Percentiles rank a stretch among this genome's conserved stretches.
These are phyloP conservation scores for Clitopilus hobsonii DNA, from an alignment of 768 basidiomycete species.

Conservation along the genomic window DNA sequence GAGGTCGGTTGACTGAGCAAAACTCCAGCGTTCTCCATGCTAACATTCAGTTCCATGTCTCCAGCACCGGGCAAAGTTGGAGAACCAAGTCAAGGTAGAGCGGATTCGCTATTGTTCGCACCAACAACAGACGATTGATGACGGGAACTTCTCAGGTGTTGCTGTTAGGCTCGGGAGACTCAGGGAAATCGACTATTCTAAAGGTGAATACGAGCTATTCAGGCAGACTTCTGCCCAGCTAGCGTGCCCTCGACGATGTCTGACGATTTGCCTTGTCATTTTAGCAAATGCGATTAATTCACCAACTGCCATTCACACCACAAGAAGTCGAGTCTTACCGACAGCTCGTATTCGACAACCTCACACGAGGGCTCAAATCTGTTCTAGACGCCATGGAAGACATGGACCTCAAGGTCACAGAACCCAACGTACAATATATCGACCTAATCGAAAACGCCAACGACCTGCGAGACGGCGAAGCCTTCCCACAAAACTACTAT, in stretches of 20 bases:
- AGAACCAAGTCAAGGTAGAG: constrained; percentile 70
- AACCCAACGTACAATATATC: constrained; percentile 53
- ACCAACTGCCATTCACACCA: constrained; percentile 75
- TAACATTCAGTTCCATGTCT: not conserved
- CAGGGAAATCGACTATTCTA: constrained; percentile 89
- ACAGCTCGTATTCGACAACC: constrained; percentile 89
- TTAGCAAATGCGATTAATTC: constrained; percentile 96
- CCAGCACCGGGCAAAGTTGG: constrained; percentile 77
- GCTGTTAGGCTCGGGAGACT: constrained; percentile 89
- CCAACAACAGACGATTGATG: not conserved
- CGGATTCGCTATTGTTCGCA: not conserved
- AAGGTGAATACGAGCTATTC: constrained; percentile 46
- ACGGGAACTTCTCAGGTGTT: constrained; percentile 51
- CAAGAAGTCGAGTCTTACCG: constrained; percentile 87
- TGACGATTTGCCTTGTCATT: not conserved
- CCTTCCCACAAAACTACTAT: constrained; percentile 67
- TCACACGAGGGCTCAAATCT: constrained; percentile 79
- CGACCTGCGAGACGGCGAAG: constrained; percentile 75
- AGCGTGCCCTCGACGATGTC: not conserved
- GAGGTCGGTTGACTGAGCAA: constrained; percentile 44
- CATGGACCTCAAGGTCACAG: constrained; percentile 71
- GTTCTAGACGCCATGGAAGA: constrained; percentile 88
- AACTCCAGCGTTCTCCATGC: not conserved
- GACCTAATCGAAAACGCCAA: constrained; percentile 61
- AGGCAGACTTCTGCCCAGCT: not conserved